Evolutionary conservation across 1,284 basidiomycete genomes (phyloP), one percentile per base, ranked within the genome.

Genomic region (Apiotrichum sp.): DNA sequence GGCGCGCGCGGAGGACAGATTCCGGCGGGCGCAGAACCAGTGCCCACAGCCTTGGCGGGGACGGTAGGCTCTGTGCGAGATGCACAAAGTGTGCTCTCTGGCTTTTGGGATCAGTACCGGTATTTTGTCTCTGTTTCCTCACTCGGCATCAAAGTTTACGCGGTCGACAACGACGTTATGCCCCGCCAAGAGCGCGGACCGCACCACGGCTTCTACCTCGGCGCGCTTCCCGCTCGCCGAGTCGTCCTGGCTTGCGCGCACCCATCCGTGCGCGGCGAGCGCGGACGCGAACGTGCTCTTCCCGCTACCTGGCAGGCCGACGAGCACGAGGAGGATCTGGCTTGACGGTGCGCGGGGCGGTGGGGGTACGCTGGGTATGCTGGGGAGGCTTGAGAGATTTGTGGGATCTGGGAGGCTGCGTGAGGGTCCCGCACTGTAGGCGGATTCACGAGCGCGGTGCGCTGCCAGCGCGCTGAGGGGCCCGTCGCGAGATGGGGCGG

Each of bases 161-260:
- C 75, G 54, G 54, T 77, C 75, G 1, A 77, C 72, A 3, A 75
- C 64, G 11, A 75, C 75, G 48, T 74, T 75, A 29, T 57, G 52
- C 14, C 72, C 72, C 1, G 55, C 31, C 36, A n/a, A 29, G 32
- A 77, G 47, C 0, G 64, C 71, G 6, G 54, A 46, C 10, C 63
- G 52, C 2, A 71, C 69, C 7, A 61, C 35, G 5, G 56, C 64
- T 55, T 77, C 75, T 34, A 67, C 70, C 51, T 77, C 74, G 44
- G 72, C 68, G 35, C 74, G 55, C 33, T 67, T 56, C 22, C 64
- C 52, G 47, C 48, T 58, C 3, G 68, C 68, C 3, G 70, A 67
- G 53, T 77, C 74, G 56, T 77, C 75, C 59, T 77, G 75, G 31
- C 71, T 73, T 11, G 71, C 73, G 45, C 75, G 56, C 10, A 70